Percentiles rank a stretch among this genome's conserved stretches.
phyloP scores from a whole-genome alignment of 257 asterid genomes.

The Cruciata laevipes region DNA sequence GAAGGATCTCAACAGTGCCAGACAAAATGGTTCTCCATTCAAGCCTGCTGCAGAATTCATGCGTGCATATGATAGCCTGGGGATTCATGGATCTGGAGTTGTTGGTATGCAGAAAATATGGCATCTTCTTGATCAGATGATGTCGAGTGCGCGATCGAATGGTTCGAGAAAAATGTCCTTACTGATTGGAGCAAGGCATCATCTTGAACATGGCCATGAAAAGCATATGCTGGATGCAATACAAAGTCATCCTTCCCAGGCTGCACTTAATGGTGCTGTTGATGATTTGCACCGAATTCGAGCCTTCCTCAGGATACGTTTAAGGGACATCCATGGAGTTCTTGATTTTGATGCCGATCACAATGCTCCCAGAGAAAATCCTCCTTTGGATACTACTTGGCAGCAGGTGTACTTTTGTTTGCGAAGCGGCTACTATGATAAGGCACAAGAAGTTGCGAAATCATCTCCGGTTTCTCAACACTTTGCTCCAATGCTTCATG shows the following conservation, averaged over 20 bases:
- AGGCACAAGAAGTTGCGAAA: slow-evolving; percentile 80
- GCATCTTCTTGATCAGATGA: no score
- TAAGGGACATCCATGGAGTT: slow-evolving; percentile 86
- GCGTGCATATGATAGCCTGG: no score
- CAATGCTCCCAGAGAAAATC: slow-evolving; percentile 78
- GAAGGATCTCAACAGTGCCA: no score
- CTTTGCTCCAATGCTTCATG: slow-evolving; percentile 76
- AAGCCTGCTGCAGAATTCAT: no score
- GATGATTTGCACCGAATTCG: slow-evolving; percentile 79
- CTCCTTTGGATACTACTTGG: slow-evolving; percentile 98
- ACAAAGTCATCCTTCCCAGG: slow-evolving; percentile 37
- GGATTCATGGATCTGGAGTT: no score
- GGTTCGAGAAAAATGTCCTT: no score
- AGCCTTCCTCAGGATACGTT: slow-evolving; percentile 89
- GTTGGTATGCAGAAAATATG: no score
- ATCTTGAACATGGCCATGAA: no score
- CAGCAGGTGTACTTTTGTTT: slow-evolving; percentile 97
- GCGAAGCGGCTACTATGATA: slow-evolving; percentile 92
- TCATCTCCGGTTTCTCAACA: slow-evolving; percentile 78
- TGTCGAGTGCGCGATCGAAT: no score
- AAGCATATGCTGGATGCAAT: no score
- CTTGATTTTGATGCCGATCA: slow-evolving; percentile 79
- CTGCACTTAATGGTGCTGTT: slow-evolving; percentile 96
- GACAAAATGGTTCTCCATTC: no score
- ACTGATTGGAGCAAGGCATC: no score